A percentile compares a stretch with the other conserved stretches of the same genome.
These are phyloP conservation scores for Claviceps digitariae DNA, from an alignment of 2,329 filamentous ascomycete genomes.

Conservation along the genomic window DNA sequence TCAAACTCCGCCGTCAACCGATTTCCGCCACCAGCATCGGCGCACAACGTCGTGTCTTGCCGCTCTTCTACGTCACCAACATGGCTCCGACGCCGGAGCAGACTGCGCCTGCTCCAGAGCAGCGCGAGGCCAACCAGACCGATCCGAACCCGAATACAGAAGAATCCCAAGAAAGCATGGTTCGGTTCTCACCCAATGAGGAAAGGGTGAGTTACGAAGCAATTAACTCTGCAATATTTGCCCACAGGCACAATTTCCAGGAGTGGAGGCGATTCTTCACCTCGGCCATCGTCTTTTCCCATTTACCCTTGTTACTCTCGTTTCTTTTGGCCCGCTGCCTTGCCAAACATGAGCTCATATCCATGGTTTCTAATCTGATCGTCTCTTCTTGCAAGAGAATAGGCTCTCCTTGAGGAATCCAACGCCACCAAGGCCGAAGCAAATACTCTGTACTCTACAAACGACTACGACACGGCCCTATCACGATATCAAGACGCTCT, in stretches of 20 bases:
- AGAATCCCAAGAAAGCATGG: constrained; percentile 8
- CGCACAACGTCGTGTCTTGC: not conserved
- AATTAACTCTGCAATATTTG: too few relatives aligned
- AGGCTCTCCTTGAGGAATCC: constrained; percentile 59
- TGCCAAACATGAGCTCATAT: not conserved
- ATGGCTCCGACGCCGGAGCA: not conserved
- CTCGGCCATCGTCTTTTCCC: not conserved
- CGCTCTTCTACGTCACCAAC: not conserved
- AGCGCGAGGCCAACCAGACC: not conserved
- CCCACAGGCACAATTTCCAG: too few relatives aligned
- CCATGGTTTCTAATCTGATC: too few relatives aligned
- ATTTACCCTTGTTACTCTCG: not conserved
- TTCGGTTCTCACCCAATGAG: constrained; percentile 39
- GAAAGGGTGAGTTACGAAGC: constrained; percentile 30
- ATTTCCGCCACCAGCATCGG: not conserved
- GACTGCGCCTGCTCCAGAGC: not conserved
- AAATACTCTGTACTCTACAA: constrained; percentile 63
- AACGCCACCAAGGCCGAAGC: constrained; percentile 60
- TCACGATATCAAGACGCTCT: constrained; percentile 72
- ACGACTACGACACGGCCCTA: constrained; percentile 64
- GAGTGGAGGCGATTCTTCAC: not conserved
- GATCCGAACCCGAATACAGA: constrained; percentile 6
- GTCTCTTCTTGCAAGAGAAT: not conserved
- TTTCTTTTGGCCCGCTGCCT: not conserved
- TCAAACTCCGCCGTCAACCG: not conserved